phyloP scores from a whole-genome alignment of 306 rosid species.

The Pachyrhizus erosus region DNA sequence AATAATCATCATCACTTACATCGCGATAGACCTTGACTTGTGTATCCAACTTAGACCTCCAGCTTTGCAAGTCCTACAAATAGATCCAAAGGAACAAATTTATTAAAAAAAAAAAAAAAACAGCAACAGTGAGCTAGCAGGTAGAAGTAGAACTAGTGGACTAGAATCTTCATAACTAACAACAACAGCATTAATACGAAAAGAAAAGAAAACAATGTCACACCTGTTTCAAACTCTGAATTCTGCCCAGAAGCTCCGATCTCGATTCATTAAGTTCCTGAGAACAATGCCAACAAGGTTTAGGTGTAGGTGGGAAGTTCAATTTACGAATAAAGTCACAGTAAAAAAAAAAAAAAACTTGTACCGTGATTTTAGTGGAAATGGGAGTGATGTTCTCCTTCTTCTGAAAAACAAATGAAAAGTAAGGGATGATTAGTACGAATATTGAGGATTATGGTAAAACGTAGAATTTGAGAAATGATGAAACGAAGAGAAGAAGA shows the following conservation, averaged over 20 bases:
- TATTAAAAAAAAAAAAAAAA: neutral
- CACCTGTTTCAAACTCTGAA: constrained; percentile 92
- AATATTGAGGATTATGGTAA: neutral
- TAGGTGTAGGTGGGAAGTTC: neutral
- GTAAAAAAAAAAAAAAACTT: neutral
- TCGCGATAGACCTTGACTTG: constrained; percentile 88
- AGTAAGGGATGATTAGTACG: neutral
- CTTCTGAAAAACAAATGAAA: constrained; percentile 48
- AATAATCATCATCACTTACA: constrained; percentile 58
- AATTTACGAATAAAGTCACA: neutral
- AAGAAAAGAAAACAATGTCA: neutral
- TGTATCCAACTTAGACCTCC: constrained; percentile 89
- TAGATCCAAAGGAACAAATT: neutral
- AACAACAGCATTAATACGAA: neutral
- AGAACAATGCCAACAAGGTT: constrained; percentile 23
- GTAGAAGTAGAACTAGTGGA: neutral
- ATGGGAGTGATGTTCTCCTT: constrained; percentile 78
- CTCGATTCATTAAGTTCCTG: constrained; percentile 94
- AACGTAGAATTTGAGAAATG: neutral
- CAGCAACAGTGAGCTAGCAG: neutral
- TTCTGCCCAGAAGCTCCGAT: constrained; percentile 80
- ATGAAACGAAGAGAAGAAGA: neutral
- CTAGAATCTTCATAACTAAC: constrained; percentile 5
- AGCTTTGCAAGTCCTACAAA: constrained; percentile 84
- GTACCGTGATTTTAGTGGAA: constrained; percentile 75